Conservation (phyloP, 1,284 basidiomycete genomes). For the Trichosporon faecale region DNA sequence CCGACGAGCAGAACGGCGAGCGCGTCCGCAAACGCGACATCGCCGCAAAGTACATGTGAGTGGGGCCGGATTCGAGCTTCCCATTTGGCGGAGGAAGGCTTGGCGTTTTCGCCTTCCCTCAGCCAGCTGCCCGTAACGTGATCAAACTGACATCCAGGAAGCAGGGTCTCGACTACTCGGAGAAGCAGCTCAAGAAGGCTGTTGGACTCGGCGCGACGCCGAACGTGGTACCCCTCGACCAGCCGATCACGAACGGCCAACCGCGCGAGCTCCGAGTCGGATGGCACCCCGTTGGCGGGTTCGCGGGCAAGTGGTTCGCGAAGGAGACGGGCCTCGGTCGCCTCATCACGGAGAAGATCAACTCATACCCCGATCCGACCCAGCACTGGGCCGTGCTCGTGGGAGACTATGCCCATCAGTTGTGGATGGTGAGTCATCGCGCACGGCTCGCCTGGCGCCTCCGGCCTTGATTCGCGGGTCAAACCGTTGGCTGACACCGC, state of each 20-base stretch:
- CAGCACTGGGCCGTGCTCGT: conserved; percentile 27
- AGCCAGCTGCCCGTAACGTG: no score
- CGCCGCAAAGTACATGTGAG: conserved; percentile 16
- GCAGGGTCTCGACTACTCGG: conserved; percentile 14
- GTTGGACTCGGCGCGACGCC: conserved; percentile 19
- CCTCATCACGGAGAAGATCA: conserved; percentile 25
- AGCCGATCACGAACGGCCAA: neutral
- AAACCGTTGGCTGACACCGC: conserved; percentile 11
- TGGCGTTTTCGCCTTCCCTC: no score
- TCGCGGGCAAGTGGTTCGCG: conserved; percentile 25
- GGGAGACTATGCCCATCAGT: conserved; percentile 24
- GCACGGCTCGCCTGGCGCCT: neutral
- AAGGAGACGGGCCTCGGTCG: conserved; percentile 19
- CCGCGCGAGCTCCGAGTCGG: conserved; percentile 18
- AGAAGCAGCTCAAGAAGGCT: conserved; percentile 15
- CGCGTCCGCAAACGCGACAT: conserved; percentile 23
- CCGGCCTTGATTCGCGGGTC: no score
- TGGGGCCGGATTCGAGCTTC: neutral
- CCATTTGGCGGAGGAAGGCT: no score
- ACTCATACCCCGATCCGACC: conserved; percentile 25
- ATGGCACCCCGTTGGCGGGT: conserved; percentile 24
- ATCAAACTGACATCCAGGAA: conserved; percentile 10
- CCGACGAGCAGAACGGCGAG: neutral
- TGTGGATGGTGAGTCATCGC: conserved; percentile 25
- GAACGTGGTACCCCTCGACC: conserved; percentile 18